A percentile compares a stretch with the other conserved stretches of the same genome.
Conservation (phyloP, 2,329 filamentous ascomycete species). For the Phoma herbarum region DNA sequence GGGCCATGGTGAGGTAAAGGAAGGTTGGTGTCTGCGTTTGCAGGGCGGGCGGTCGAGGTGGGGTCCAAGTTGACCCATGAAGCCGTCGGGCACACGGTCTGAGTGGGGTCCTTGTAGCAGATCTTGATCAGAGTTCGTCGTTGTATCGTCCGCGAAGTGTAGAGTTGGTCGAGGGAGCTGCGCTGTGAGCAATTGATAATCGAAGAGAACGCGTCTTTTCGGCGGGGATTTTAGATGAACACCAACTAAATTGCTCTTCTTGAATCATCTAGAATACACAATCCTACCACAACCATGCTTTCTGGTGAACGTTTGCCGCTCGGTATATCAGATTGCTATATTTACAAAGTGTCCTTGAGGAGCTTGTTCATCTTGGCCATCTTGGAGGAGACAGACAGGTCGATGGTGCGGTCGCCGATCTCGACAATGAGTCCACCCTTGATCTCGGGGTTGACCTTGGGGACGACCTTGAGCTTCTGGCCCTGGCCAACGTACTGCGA, state of each 20-base stretch:
- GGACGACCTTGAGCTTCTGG: slow-evolving; percentile 98
- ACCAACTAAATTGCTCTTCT: slow-evolving; percentile 37
- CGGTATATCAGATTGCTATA: slow-evolving; percentile 41
- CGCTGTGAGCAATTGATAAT: not conserved
- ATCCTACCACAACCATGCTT: slow-evolving; percentile 31
- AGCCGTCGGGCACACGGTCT: not conserved
- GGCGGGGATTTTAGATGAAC: slow-evolving; percentile 16
- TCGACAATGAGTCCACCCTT: slow-evolving; percentile 93
- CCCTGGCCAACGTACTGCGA: slow-evolving; percentile 86
- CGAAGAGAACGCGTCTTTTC: not conserved
- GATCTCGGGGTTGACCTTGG: slow-evolving; percentile 95
- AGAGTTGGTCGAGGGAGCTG: not conserved
- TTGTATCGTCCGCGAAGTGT: too few species aligned
- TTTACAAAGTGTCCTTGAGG: slow-evolving; percentile 95
- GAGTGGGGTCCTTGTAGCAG: not conserved
- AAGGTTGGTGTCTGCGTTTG: not conserved
- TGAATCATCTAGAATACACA: slow-evolving; percentile 50
- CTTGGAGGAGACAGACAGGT: slow-evolving; percentile 93
- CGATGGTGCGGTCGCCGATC: slow-evolving; percentile 96
- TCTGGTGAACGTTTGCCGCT: slow-evolving; percentile 18
- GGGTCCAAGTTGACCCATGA: not conserved
- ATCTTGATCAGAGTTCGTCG: too few species aligned
- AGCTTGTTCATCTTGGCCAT: slow-evolving; percentile 99
- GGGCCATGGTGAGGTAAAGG: slow-evolving; percentile 11
- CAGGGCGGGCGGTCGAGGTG: not conserved